phyloP scores from a whole-genome alignment of 306 rosid genomes.

The Crotalaria pallida region DNA sequence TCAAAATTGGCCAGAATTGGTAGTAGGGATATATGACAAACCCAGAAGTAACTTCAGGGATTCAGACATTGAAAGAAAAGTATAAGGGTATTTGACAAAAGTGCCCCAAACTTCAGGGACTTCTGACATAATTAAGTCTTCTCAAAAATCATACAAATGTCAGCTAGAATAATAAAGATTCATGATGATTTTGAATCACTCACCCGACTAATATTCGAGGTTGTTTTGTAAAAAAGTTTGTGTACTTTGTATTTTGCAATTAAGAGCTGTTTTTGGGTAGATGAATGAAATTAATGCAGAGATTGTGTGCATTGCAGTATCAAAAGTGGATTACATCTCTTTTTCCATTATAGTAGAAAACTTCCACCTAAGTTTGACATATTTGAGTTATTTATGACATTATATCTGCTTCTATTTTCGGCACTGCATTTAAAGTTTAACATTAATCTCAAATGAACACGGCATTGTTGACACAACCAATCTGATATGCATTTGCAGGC shows the following conservation, averaged over 20 bases:
- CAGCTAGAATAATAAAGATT: background rate
- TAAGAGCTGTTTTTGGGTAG: background rate
- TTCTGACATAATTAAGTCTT: too few relatives aligned
- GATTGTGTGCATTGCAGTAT: constrained; percentile 11
- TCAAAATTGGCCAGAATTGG: too few relatives aligned
- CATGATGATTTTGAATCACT: background rate
- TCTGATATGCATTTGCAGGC: constrained; percentile 48
- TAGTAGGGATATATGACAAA: too few relatives aligned
- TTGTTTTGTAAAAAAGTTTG: background rate
- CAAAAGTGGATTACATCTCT: background rate
- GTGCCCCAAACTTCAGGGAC: too few relatives aligned
- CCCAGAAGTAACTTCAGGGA: too few relatives aligned
- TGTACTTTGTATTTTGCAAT: background rate
- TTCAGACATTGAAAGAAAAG: too few relatives aligned
- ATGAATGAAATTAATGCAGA: constrained; percentile 7
- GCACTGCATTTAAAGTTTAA: background rate
- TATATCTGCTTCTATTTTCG: background rate
- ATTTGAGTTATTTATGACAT: background rate
- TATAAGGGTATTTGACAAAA: too few relatives aligned
- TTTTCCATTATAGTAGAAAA: constrained; percentile 11
- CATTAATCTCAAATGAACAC: background rate
- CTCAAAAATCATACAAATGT: background rate
- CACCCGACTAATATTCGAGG: background rate
- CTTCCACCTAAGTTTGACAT: background rate
- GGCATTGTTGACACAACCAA: constrained; percentile 9